A percentile compares a stretch with the other conserved stretches of the same genome.
These are phyloP conservation scores for Centella asiatica DNA, from an alignment of 129 eudicot species.

Conservation along the genomic window DNA sequence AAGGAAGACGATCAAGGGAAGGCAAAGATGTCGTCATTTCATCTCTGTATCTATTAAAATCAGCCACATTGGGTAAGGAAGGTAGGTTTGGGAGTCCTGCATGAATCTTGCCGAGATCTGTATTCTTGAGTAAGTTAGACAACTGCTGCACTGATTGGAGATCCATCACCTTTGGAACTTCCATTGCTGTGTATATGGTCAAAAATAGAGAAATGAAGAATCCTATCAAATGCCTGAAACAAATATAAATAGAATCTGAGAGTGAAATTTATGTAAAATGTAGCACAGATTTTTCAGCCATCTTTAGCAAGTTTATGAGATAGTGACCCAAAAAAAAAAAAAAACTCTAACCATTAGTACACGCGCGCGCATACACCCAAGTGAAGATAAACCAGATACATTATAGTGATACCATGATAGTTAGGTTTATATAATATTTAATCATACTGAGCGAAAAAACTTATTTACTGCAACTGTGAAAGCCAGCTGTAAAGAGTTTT, in stretches of 20 bases:
- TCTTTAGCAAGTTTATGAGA: not conserved
- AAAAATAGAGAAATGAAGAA: constrained; percentile 75
- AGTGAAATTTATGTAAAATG: not conserved
- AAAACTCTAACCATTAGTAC: no score
- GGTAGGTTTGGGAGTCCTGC: constrained; percentile 65
- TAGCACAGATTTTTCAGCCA: no score
- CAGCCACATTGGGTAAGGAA: constrained; percentile 67
- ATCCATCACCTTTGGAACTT: constrained; percentile 69
- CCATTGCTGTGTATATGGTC: constrained; percentile 78
- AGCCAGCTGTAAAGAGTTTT: no score
- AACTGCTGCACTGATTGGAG: constrained; percentile 46
- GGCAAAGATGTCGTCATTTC: constrained; percentile 59
- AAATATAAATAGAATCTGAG: constrained; percentile 8
- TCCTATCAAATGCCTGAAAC: constrained; percentile 89
- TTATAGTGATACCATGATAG: no score
- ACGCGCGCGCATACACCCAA: no score
- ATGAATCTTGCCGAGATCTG: constrained; percentile 63
- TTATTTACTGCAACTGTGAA: no score
- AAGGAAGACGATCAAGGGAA: constrained; percentile 44
- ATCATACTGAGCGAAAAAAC: no score
- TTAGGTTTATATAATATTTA: no score
- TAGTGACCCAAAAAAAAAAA: not conserved
- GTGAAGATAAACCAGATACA: no score
- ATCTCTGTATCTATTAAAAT: constrained; percentile 50
- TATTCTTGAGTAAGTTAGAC: constrained; percentile 50